Evolutionary conservation across 2,329 filamentous ascomycete species (phyloP), one percentile per base, ranked within the genome.

Genomic region (Fusarium zealandicum): DNA sequence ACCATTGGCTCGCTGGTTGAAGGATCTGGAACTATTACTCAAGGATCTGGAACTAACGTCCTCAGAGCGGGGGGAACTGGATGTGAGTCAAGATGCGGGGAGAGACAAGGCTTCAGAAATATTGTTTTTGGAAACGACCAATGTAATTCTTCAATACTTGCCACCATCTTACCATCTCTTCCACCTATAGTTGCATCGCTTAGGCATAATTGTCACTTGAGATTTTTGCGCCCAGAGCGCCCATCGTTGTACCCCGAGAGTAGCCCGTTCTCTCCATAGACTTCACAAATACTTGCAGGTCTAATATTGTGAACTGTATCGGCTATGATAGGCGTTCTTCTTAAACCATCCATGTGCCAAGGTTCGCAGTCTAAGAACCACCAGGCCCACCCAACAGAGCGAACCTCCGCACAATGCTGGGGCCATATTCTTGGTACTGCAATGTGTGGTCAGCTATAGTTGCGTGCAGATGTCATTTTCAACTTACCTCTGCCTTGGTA

Each of bases 391-490:
- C 95, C 61, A 98, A 81, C 62, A 98, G 82, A 61, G 93, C 93
- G 75, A 98, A 98, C 78, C 93, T 88, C 76, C 93, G 86, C 56
- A 97, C 93, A 75, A 97, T 97, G 73, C 92, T 93, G 13, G 93
- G 93, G 14, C 95, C 93, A 73, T 96, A 93, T 80, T 97, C 93
- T 76, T 97, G 90, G 73, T 97, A 97, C 82, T 93, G 76, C 13
- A 50, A 6, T 28, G 6, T 3, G 32, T 25, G 16, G 36, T 66
- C 33, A 67, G 64, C 25, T 18, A 36, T 40, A 42, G 12, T n/a
- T 11, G 3, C 5, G n/a, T 17, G 6, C 8, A 2, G 20, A 4
- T 4, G 5, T 8, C 14, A 37, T 10, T 11, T 14, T 6, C 5
- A 3, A 68, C 80, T 66, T 70, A 86, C 83, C 80, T 87, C 85